Conservation (phyloP, 305 asterid species). For the Ruellia speciosa region DNA sequence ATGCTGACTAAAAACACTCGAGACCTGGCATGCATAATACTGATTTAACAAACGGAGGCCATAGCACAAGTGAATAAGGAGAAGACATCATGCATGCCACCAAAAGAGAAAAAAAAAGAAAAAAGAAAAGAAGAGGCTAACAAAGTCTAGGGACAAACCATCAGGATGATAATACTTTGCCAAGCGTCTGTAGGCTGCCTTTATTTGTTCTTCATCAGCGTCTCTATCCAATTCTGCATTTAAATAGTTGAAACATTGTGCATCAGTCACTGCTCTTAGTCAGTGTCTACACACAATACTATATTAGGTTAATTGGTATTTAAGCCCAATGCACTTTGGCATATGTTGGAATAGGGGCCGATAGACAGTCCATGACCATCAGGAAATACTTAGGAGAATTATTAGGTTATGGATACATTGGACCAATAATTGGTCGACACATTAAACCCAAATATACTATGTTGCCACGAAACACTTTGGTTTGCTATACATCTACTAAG, state of each 20-base stretch:
- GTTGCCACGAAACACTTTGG: too few species aligned
- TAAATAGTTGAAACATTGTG: not conserved
- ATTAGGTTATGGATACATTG: too few species aligned
- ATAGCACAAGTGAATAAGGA: not conserved
- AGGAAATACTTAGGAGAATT: too few species aligned
- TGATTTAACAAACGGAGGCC: not conserved
- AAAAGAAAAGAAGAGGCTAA: not conserved
- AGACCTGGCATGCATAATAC: not conserved
- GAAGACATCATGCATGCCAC: not conserved
- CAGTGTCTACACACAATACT: not conserved
- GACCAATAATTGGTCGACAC: too few species aligned
- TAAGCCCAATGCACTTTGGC: too few species aligned
- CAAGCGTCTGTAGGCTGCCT: conserved; percentile 77
- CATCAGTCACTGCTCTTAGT: not conserved
- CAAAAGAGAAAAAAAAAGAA: too few species aligned
- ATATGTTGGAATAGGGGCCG: too few species aligned
- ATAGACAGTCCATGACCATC: too few species aligned
- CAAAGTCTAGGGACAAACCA: conserved; percentile 46
- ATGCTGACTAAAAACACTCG: not conserved
- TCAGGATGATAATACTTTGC: conserved; percentile 97
- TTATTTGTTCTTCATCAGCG: conserved; percentile 38
- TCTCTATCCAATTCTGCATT: conserved; percentile 2
- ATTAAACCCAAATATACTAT: too few species aligned
- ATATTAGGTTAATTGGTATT: too few species aligned
- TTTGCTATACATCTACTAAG: too few species aligned